Base-by-base conservation (phyloP, 2,329 filamentous ascomycete genomes). In the Gaeumannomyces sp. region DNA sequence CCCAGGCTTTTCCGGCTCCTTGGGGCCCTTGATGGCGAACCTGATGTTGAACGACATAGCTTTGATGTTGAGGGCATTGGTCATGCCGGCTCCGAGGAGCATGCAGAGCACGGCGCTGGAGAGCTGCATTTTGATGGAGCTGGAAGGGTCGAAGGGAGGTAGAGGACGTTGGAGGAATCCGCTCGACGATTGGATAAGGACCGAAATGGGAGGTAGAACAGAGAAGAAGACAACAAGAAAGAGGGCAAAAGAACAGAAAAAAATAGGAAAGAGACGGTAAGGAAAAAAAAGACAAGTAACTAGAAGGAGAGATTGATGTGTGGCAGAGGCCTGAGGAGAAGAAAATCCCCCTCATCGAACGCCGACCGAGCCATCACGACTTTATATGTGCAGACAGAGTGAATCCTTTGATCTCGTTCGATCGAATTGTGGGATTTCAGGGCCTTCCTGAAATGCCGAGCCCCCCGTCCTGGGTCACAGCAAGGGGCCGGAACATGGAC, bases 11-110 rank as follows among this genome's bases (percentile, higher is more conserved):
- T 63, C 62, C 4, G n/a, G 3, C 11, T 19, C 56, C 45, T 59
- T 19, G n/a, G 94, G 88, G 80, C 98, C 94, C 73, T 93, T 35
- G 0, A 19, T 2, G 27, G n/a, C 62, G 53, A 19, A 63, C 16
- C 62, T 19, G 53, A 63, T 59, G 62, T 63, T 63, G 53, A 58
- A 63, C 28, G 62, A 58, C 53, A 31, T 38, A 53, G 35, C 31
- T 22, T 50, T 50, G 28, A 63, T 28, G n/a, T 33, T 4, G 16
- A 29, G 27, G 22, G 27, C 13, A 19, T 45, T 33, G 45, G 19
- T 10, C 50, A 56, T 45, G 14, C 45, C n/a, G 61, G 53, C 61
- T 22, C 38, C 61, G 16, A 58, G 19, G 7, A 63, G 27, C 16
- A 58, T 19, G 50, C 28, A 22, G 45, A 58, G 16, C 29, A 63